Evolutionary conservation across 345 rosid genomes (phyloP), one percentile per base, ranked within the genome.

Genomic region (Trapa bicornis): DNA sequence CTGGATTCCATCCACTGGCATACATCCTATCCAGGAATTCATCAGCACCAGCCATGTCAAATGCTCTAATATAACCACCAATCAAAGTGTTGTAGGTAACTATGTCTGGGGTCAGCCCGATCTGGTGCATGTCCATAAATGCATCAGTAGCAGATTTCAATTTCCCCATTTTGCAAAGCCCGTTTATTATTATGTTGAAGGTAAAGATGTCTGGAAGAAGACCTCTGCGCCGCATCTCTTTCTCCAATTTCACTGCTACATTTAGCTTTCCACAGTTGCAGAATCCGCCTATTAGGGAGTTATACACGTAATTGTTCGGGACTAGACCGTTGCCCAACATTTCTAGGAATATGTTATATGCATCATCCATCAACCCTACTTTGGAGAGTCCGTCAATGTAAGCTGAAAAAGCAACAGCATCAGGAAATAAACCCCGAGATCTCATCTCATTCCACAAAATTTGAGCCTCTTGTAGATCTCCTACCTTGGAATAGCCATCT

Each of bases 51-150:
- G 74, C 82, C 77, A 78, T 74, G 80, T 85, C 86, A 61, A 77
- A 74, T 67, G 78, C 80, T 74, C 78, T 84, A 66, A 83, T 86
- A 48, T 75, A 86, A 37, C 87, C 89, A 74, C 68, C 71, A 53
- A 89, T 89, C 80, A 86, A 71, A 41, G 96, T 86, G 76, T 89
- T 89, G 80, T 83, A 86, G 4, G 89, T 84, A 58, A 86, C 81
- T 71, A 80, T 75, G 81, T 89, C 92, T 0, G 89, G 87, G 69
- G 69, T 69, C 70, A 89, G 47, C 48, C 96, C 92, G 22, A 37
- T 58, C 45, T 52, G 70, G 61, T 78, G 75, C 83, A 89, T 86
- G 64, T 79, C 74, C 72, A 68, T 65, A 57, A 77, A 80, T 9
- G 67, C 72, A 70, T 78, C 78, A 61, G 77, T 37, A 1, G 96